A percentile compares a stretch with the other conserved stretches of the same genome.
These are phyloP conservation scores for Magnaporthiopsis rhizophila DNA, from an alignment of 2,329 filamentous ascomycete genomes.

Conservation along the genomic window DNA sequence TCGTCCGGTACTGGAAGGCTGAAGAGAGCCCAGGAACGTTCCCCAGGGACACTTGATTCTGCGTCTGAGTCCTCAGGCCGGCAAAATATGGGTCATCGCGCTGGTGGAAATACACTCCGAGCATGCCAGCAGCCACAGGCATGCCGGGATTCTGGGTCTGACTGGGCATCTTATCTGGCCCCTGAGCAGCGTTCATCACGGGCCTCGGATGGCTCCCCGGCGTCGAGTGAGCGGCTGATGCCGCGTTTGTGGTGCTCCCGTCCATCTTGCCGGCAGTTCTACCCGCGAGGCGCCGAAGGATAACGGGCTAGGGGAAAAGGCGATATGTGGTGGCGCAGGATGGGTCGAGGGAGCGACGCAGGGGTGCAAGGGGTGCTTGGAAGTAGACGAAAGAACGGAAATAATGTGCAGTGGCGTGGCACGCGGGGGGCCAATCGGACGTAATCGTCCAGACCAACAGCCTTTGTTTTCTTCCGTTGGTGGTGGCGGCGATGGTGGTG, in stretches of 20 bases:
- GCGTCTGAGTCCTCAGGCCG: no score
- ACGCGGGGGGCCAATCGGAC: background rate
- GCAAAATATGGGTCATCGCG: background rate
- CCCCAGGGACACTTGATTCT: background rate
- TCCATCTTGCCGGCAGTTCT: background rate
- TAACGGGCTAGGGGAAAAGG: background rate
- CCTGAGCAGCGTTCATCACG: slow-evolving; percentile 1
- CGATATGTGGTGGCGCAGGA: background rate
- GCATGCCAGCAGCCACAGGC: background rate
- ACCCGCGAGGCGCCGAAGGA: background rate
- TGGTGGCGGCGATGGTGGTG: background rate
- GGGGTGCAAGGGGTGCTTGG: no score
- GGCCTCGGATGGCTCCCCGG: background rate
- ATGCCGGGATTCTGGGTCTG: background rate
- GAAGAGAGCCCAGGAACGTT: background rate
- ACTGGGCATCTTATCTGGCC: background rate
- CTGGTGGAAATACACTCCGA: background rate
- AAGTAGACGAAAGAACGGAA: background rate
- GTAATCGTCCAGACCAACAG: background rate
- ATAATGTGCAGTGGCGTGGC: background rate
- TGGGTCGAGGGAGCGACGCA: no score
- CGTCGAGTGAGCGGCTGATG: background rate
- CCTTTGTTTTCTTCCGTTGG: background rate
- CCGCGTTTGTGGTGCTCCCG: background rate
- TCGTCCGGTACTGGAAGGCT: background rate